These are phyloP conservation scores for Dryas integrifolia DNA, from an alignment of 331 rosid genomes.

Conservation along the genomic window DNA sequence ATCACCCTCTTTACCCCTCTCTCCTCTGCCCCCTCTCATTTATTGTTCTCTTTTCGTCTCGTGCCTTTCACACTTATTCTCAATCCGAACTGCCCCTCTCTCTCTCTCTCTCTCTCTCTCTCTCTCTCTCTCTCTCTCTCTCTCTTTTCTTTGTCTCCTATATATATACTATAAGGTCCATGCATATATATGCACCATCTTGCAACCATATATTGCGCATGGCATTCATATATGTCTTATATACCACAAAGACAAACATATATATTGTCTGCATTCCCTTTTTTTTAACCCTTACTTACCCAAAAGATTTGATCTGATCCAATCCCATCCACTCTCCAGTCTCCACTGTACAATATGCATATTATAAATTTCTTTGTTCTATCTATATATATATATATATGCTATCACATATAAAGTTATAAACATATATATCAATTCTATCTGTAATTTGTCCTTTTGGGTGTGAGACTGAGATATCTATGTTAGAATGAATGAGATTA, in stretches of 20 bases:
- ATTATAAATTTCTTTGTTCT: neutral
- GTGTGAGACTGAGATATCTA: neutral
- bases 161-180: neutral
- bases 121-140: slow-evolving; percentile 15
- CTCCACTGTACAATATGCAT: slow-evolving; percentile 5
- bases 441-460: slow-evolving; percentile 10
- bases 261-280: slow-evolving; percentile 12
- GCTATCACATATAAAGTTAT: neutral
- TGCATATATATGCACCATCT: neutral
- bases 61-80: slow-evolving; percentile 85
- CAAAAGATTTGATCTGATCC: slow-evolving; percentile 10
- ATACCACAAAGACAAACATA: neutral
- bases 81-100: slow-evolving; percentile 75
- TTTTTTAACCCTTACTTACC: slow-evolving; percentile 9
- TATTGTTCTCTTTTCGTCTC: slow-evolving; percentile 51
- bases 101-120: slow-evolving; percentile 6
- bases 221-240: neutral
- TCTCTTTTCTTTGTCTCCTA: slow-evolving; percentile 3
- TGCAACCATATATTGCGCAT: too few species aligned
- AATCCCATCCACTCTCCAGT: slow-evolving; percentile 4
- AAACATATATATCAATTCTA: neutral
- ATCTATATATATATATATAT: neutral
- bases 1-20: slow-evolving; percentile 38
- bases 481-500: slow-evolving; percentile 5
- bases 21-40: slow-evolving; percentile 40